Percentiles rank a stretch among this genome's conserved stretches.
These are phyloP conservation scores for Amorphotheca resinae DNA, from an alignment of 495 filamentous ascomycete genomes.

Conservation along the genomic window DNA sequence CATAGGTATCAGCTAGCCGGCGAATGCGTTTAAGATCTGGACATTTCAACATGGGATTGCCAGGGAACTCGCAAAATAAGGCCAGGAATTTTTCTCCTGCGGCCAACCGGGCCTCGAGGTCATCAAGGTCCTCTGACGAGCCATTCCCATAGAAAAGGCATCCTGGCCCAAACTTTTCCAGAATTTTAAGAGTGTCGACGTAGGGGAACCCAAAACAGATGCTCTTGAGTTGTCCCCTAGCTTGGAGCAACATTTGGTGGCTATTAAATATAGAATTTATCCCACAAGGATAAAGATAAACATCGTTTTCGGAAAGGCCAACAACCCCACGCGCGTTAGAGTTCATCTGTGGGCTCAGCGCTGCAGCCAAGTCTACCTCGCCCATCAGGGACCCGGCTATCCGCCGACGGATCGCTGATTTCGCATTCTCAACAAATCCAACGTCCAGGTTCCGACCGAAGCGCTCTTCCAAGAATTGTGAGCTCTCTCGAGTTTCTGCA, in stretches of 20 bases:
- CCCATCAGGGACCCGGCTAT: slow-evolving; percentile 79
- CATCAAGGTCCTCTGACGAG: slow-evolving; percentile 69
- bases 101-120: slow-evolving; percentile 60
- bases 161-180: slow-evolving; percentile 89
- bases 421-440: slow-evolving; percentile 65
- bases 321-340: slow-evolving; percentile 39
- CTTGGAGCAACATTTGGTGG: slow-evolving; percentile 56
- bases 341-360: slow-evolving; percentile 24
- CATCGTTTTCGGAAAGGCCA: slow-evolving; percentile 74
- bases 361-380: slow-evolving; percentile 47
- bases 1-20: slow-evolving; percentile 64
- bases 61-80: slow-evolving; percentile 89
- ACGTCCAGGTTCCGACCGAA: slow-evolving; percentile 85
- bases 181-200: slow-evolving; percentile 87
- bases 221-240: slow-evolving; percentile 49
- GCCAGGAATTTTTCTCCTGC: slow-evolving; percentile 68
- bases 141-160: slow-evolving; percentile 85
- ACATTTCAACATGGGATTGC: slow-evolving; percentile 77
- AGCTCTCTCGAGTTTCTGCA: slow-evolving; percentile 35
- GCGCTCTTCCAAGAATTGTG: slow-evolving; percentile 82
- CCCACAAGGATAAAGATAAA: slow-evolving; percentile 76
- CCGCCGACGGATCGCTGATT: slow-evolving; percentile 68
- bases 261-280: slow-evolving; percentile 93
- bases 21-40: slow-evolving; percentile 76
- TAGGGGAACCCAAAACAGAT: slow-evolving; percentile 83